Base-by-base conservation (phyloP, 2,329 filamentous ascomycete species). In the Clarireedia hainanense region DNA sequence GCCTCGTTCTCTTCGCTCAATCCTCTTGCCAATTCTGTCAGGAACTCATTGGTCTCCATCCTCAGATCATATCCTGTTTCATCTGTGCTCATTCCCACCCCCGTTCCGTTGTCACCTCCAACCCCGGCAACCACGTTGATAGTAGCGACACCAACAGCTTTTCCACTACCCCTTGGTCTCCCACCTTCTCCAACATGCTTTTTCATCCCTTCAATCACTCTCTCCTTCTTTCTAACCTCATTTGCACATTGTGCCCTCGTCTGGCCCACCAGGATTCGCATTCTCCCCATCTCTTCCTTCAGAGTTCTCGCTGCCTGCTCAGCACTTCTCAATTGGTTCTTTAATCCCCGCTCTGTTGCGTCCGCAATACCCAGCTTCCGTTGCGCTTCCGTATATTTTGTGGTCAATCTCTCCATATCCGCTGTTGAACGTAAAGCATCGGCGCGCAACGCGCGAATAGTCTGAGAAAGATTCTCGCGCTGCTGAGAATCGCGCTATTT, bases 1-100 rank as follows among this genome's bases (percentile, higher is more conserved):
- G 81, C 80, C 67, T 96, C 91, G 65, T 99, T 99, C 70, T 99
- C 94, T 62, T 95, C 89, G 66, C 90, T 94, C 57, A 97, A 74
- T 40, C 83, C 84, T 68, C 88, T 87, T 30, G 89, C 91, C 57
- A 96, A 74, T 66, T 88, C 85, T 0, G 91, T 94, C 56, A 99
- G 75, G 67, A 96, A 96, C 50, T 91, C 85, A 48, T 92, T 96
- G 5, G 92, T 95, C 72, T 97, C 94, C 68, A 86, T 83, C 65
- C 85, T 85, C 58, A 97, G 73, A 63, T 83, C 88, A 70, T 92
- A 81, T 71, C 78, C 58, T 72, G 81, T 69, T 74, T 81, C 68
- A 72, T 78, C 63, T 50, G 43, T 62, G 42, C 39, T 55, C 45
- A 20, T 51, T 15, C 47, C 51, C 9, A 30, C 53, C 37, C 36